Evolutionary conservation across 2,329 filamentous ascomycete genomes (phyloP).

Genomic region (Ophiostoma pallidulum): DNA sequence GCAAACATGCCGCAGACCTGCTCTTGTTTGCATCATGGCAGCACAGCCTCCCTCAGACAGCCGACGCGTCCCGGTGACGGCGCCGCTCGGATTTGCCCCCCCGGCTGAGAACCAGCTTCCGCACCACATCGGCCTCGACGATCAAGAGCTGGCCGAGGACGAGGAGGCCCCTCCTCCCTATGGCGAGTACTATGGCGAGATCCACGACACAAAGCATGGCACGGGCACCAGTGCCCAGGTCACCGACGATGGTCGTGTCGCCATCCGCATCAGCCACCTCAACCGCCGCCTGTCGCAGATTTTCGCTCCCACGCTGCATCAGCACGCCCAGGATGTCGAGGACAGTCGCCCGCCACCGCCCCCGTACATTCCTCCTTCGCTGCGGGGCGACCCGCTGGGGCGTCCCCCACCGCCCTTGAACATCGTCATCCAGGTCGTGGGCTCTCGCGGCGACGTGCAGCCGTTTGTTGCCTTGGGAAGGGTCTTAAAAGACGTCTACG

Average conservation of each 20-base stretch:
- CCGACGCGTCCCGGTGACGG: too few species aligned
- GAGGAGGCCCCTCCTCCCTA: slow-evolving; percentile 29
- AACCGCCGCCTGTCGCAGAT: slow-evolving; percentile 13
- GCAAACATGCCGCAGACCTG: too few species aligned
- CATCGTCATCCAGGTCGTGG: slow-evolving; percentile 65
- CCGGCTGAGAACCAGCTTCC: too few species aligned
- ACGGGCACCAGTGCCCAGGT: slow-evolving; percentile 24
- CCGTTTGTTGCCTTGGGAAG: slow-evolving; percentile 63
- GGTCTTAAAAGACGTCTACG: slow-evolving; percentile 52
- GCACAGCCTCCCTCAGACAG: too few species aligned
- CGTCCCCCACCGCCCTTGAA: slow-evolving; percentile 51
- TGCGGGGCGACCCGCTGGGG: slow-evolving; percentile 54
- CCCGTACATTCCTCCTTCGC: slow-evolving; percentile 62
- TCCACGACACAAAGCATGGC: slow-evolving; percentile 27
- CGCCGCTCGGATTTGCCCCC: too few species aligned
- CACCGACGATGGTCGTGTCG: slow-evolving; percentile 15
- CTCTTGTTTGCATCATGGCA: too few species aligned
- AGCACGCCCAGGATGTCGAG: neutral
- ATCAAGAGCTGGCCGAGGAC: slow-evolving; percentile 17
- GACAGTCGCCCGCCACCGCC: slow-evolving; percentile 38
- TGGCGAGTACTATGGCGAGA: slow-evolving; percentile 30
- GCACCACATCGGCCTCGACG: slow-evolving; percentile 19
- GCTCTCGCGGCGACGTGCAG: slow-evolving; percentile 65
- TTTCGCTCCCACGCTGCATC: neutral
- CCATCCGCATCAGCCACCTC: slow-evolving; percentile 14